phyloP scores from a whole-genome alignment of 2,329 filamentous ascomycete genomes.

The Rutstroemia sp. region DNA sequence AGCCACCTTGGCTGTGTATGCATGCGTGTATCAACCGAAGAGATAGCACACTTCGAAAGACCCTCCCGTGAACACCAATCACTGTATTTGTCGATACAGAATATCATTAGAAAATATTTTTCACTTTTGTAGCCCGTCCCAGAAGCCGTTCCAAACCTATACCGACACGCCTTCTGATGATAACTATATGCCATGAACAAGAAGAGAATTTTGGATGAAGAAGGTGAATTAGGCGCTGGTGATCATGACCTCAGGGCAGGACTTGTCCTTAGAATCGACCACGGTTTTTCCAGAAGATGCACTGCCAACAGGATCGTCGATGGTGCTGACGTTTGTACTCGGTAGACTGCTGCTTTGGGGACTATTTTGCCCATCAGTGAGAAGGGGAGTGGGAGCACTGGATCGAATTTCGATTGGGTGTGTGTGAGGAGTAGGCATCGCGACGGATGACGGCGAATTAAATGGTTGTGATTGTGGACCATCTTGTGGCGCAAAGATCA shows the following conservation, averaged over 20 bases:
- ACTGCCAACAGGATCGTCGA: conserved; percentile 24
- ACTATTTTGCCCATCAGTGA: conserved; percentile 63
- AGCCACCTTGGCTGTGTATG: conserved; percentile 6
- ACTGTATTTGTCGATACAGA: neutral
- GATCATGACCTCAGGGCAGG: conserved; percentile 25
- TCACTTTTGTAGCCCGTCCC: conserved; percentile 3
- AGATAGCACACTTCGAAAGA: neutral
- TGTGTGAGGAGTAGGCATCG: conserved; percentile 26
- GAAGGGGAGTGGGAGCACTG: conserved; percentile 53
- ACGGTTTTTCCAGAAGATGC: conserved; percentile 17
- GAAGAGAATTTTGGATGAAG: conserved; percentile 5
- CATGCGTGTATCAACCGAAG: conserved; percentile 4
- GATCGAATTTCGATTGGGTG: conserved; percentile 40
- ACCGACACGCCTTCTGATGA: conserved; percentile 10
- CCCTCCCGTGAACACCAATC: conserved; percentile 2
- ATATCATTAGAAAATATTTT: conserved; percentile 4
- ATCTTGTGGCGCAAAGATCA: conserved; percentile 33
- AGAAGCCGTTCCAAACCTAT: conserved; percentile 2
- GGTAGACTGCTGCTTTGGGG: conserved; percentile 59
- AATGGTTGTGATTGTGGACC: conserved; percentile 9
- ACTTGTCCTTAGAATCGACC: conserved; percentile 14
- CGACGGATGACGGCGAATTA: conserved; percentile 13
- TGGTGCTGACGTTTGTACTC: conserved; percentile 51
- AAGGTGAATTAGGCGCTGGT: conserved; percentile 17
- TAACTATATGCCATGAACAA: conserved; percentile 5